Percentiles rank a stretch among this genome's conserved stretches.
Evolutionary conservation across 2,329 filamentous ascomycete genomes (phyloP).

Genomic region (Fusarium keratoplasticum): DNA sequence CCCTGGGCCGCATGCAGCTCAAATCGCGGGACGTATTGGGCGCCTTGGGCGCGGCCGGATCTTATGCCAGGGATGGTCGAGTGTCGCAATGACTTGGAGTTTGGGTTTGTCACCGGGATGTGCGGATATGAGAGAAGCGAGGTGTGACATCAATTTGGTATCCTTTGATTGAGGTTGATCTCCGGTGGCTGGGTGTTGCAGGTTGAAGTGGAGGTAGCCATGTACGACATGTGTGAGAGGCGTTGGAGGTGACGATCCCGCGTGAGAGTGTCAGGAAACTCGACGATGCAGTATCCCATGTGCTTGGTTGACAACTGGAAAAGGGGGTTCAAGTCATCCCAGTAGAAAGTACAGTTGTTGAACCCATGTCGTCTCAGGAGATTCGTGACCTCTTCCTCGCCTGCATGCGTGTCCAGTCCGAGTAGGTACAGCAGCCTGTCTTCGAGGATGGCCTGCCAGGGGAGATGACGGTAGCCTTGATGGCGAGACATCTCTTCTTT

Average conservation of each 20-base stretch:
- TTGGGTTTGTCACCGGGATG: neutral
- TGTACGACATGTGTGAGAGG: neutral
- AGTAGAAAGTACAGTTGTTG: neutral
- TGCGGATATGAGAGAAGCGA: neutral
- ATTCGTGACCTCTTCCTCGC: neutral
- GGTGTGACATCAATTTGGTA: neutral
- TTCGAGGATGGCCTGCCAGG: neutral
- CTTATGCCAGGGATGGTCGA: neutral
- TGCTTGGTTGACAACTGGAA: neutral
- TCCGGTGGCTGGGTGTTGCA: neutral
- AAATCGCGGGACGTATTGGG: neutral
- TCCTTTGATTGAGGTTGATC: neutral
- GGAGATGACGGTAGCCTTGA: neutral
- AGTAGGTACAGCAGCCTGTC: neutral
- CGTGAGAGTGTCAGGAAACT: neutral
- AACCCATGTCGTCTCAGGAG: neutral
- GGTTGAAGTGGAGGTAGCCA: neutral
- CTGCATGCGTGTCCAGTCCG: neutral
- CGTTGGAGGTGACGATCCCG: neutral
- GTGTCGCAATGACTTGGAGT: neutral
- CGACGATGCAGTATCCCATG: neutral
- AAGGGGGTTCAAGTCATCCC: neutral
- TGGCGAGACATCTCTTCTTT: neutral
- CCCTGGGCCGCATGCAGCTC: neutral
- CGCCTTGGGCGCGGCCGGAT: neutral